Conservation (phyloP, 805 yeast genomes). For the Jamesozyma hellenica region DNA sequence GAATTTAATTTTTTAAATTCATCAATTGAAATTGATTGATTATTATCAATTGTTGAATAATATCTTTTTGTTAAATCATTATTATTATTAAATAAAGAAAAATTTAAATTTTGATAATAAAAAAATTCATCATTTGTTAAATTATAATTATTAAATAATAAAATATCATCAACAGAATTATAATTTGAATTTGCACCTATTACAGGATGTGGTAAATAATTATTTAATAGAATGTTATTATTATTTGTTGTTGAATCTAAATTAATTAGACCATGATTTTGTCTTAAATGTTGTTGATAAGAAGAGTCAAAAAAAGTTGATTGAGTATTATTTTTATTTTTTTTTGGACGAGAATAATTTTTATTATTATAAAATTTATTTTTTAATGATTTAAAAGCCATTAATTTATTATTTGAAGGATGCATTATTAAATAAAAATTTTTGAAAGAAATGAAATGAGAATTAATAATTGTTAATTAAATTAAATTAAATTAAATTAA, state of each 20-base stretch:
- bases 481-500: no score
- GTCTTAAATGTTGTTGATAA: constrained; percentile 33
- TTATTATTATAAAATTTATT: constrained; percentile 29
- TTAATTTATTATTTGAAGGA: constrained; percentile 9
- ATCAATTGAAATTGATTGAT: background rate
- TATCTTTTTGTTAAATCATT: constrained; percentile 2
- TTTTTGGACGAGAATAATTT: constrained; percentile 23
- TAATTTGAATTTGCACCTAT: constrained; percentile 28
- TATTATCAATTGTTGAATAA: constrained; percentile 3
- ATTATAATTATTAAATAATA: constrained; percentile 3
- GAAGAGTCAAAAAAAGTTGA: constrained; percentile 33
- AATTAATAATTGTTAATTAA: background rate
- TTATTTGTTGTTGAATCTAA: constrained; percentile 8
- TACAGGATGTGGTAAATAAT: constrained; percentile 29
- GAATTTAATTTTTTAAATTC: background rate
- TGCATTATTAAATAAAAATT: constrained; percentile 1
- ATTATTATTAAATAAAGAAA: background rate
- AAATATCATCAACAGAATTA: constrained; percentile 21
- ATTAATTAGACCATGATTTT: constrained; percentile 28
- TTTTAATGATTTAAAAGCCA: constrained; percentile 36
- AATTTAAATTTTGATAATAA: background rate
- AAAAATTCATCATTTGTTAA: background rate
- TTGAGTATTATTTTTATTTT: constrained; percentile 4
- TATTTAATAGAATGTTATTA: background rate
- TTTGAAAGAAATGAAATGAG: background rate